Evolutionary conservation across 805 yeast genomes (phyloP), one percentile per base, ranked within the genome.

Genomic region (Candida bentonensis): DNA sequence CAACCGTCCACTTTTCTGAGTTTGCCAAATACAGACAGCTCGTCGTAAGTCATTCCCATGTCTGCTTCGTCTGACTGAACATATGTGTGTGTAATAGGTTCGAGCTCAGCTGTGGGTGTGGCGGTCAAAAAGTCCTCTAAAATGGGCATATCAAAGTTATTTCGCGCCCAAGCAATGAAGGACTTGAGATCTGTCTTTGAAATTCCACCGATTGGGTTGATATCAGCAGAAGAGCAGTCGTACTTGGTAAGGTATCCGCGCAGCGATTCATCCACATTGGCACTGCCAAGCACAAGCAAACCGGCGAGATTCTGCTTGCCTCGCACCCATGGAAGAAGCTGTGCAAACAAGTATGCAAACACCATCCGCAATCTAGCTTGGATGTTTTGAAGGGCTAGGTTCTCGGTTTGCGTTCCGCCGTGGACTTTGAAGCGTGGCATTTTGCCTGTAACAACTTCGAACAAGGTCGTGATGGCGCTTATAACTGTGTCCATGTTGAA

Each of bases 11-110:
- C 81, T 62, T 92, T 92, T 51, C 99, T 74, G 49, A 92, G 70
- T 47, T 82, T 73, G 13, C 99, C 99, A 67, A 92, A 88, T 4
- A 82, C 69, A 26, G 95, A 81, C 47, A 92, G 71, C 59, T 92
- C 98, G 51, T 88, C 94, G 56, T 92, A 92, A 0, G 96, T 83
- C 81, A 94, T 82, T 1, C 99, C 99, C 99, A 92, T 92, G 58
- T 92, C 99, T 13, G 76, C 78, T 62, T 92, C 99, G 61, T 92
- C 99, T 25, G 94, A 82, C 62, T 92, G 99, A 15, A 89, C 94
- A 54, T 92, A 89, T 46, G 77, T 72, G 51, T 82, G 79, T 0
- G 98, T 92, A 44, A 86, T 89, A 27, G 99, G 99, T 57, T 92
- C 99, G 43, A 92, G 72, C 60, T 92, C 99, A 0, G 99, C 99